Percentiles rank a stretch among this genome's conserved stretches.
phyloP scores from a whole-genome alignment of 2,329 filamentous ascomycete species.

The Colletotrichum tamarilloi region DNA sequence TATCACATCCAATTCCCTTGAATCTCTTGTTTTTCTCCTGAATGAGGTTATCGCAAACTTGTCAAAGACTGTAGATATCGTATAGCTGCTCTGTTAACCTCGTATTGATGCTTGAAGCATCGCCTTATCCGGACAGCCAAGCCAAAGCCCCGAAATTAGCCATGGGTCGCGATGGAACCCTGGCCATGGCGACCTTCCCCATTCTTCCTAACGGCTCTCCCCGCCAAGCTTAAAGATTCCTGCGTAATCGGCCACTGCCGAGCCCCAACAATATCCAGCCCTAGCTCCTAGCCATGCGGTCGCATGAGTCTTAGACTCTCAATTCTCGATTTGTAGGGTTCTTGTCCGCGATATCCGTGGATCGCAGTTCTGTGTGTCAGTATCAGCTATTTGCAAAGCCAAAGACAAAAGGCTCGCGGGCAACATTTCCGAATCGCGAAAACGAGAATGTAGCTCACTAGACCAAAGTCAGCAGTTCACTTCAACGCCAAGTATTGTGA shows the following conservation, averaged over 20 bases:
- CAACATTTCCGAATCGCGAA: neutral
- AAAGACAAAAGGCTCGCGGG: too few relatives aligned
- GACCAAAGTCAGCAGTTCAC: neutral
- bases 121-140: conserved; percentile 10
- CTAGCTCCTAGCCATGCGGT: too few relatives aligned
- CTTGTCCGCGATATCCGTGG: too few relatives aligned
- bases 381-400: too few relatives aligned
- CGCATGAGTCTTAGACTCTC: neutral
- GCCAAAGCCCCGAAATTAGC: conserved; percentile 20
- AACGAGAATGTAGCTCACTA: neutral
- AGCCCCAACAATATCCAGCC: neutral
- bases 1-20: too few relatives aligned
- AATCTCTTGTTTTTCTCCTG: too few relatives aligned
- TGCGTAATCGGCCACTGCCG: conserved; percentile 25
- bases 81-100: neutral
- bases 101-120: neutral
- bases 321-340: too few relatives aligned
- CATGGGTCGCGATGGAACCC: conserved; percentile 29
- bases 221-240: conserved; percentile 19
- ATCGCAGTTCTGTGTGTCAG: too few relatives aligned
- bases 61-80: too few relatives aligned
- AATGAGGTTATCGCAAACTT: too few relatives aligned
- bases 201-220: conserved; percentile 16
- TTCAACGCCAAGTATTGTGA: neutral
- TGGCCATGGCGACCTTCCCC: conserved; percentile 18